Evolutionary conservation across 139 green algal species (phyloP).

Genomic region (Limnomonas spitsbergensis): DNA sequence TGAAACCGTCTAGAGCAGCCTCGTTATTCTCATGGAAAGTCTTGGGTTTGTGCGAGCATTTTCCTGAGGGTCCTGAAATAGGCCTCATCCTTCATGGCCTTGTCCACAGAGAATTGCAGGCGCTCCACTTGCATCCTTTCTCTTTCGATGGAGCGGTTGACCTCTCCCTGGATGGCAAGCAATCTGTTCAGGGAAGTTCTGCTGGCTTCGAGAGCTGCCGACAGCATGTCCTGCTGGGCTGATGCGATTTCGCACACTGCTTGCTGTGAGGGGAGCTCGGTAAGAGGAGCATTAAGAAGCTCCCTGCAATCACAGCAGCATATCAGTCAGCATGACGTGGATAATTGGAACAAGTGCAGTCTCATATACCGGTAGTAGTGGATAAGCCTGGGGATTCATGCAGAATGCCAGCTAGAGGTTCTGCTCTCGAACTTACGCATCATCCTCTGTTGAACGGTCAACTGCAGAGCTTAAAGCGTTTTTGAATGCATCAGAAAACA

Average conservation of each 20-base stretch:
- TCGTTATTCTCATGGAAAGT: too few species aligned
- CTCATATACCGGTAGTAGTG: not conserved
- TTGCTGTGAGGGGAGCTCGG: not conserved
- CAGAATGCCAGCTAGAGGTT: not conserved
- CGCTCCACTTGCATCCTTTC: conserved; percentile 1
- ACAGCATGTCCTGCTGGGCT: not conserved
- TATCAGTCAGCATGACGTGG: not conserved
- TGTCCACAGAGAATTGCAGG: not conserved
- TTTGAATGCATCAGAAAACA: conserved; percentile 5
- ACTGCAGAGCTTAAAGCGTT: not conserved
- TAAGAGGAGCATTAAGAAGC: not conserved
- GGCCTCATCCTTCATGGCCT: not conserved
- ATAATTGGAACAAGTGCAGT: not conserved
- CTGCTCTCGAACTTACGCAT: not conserved
- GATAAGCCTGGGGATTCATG: not conserved
- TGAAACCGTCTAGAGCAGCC: too few species aligned
- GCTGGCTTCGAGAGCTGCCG: not conserved
- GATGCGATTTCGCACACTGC: not conserved
- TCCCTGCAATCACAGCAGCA: not conserved
- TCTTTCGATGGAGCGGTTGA: not conserved
- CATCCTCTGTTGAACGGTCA: not conserved
- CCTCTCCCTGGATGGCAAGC: not conserved
- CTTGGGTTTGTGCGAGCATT: too few species aligned
- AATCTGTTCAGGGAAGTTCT: not conserved
- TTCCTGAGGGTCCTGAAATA: not conserved